Conservation (phyloP, 2,329 filamentous ascomycete genomes). For the Fusarium beomiforme region DNA sequence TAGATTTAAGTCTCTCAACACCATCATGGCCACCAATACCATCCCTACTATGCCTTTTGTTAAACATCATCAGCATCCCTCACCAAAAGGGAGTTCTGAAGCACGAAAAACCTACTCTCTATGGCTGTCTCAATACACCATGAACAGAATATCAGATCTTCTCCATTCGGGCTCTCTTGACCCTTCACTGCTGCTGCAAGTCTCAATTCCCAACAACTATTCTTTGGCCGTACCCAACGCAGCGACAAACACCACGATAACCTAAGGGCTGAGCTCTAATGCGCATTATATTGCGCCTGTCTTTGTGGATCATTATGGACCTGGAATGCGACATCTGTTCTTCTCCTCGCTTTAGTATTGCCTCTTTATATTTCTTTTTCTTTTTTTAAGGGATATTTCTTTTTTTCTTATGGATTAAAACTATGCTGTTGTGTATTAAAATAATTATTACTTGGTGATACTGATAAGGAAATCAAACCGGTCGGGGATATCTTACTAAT, state of each 20-base stretch:
- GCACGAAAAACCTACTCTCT: neutral
- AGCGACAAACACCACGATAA: neutral
- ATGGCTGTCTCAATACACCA: neutral
- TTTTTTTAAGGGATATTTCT: too few species aligned
- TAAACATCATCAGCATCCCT: neutral
- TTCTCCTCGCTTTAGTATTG: accelerated
- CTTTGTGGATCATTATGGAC: neutral
- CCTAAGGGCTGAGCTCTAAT: neutral
- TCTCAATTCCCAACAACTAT: neutral
- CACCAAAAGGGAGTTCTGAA: too few species aligned
- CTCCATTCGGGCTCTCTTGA: neutral
- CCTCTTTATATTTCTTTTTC: accelerated
- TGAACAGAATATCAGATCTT: neutral
- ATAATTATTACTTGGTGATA: too few species aligned
- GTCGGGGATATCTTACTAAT: too few species aligned
- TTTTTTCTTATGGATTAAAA: too few species aligned
- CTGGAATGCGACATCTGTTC: too few species aligned
- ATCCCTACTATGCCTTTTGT: neutral
- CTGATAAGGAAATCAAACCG: too few species aligned
- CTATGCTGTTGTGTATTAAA: too few species aligned
- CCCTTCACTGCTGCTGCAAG: neutral
- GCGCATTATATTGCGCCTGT: neutral
- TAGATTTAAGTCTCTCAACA: accelerated
- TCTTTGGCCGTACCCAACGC: neutral
- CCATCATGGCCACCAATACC: neutral